Conservation (phyloP, 208 protist species). For the Acanthamoeba royreba region DNA sequence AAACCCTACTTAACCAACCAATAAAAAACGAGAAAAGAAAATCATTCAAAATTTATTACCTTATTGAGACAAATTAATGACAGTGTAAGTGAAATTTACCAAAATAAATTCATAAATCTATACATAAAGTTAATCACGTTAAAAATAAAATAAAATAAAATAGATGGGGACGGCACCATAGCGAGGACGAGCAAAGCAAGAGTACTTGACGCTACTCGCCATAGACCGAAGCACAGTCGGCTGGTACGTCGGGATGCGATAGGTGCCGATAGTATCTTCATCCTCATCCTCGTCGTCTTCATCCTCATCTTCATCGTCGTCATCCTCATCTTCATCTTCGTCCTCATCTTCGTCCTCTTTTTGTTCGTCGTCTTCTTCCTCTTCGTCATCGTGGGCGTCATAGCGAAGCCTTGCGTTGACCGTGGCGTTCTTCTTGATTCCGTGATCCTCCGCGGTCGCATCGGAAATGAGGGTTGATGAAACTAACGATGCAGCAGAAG, state of each 20-base stretch:
- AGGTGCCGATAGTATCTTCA: background rate
- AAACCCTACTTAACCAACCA: background rate
- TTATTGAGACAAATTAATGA: background rate
- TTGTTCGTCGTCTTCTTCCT: background rate
- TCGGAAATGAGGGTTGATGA: too few species aligned
- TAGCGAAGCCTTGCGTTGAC: background rate
- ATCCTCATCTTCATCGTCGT: too few species aligned
- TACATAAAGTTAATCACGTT: too few species aligned
- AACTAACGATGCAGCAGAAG: too few species aligned
- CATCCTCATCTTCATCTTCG: background rate
- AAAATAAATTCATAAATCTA: too few species aligned
- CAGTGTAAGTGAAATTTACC: too few species aligned
- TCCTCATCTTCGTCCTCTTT: background rate
- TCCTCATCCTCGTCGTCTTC: too few species aligned
- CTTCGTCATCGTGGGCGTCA: background rate
- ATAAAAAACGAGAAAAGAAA: too few species aligned
- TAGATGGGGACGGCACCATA: background rate
- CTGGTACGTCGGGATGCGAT: background rate
- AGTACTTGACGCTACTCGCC: background rate
- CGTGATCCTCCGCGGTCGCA: too few species aligned
- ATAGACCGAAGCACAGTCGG: background rate
- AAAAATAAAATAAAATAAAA: background rate
- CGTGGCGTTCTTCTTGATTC: background rate
- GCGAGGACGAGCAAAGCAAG: background rate
- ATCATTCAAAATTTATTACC: background rate